A percentile compares a stretch with the other conserved stretches of the same genome.
These are phyloP conservation scores for Amanita molliuscula DNA, from an alignment of 768 basidiomycete genomes.

Conservation along the genomic window DNA sequence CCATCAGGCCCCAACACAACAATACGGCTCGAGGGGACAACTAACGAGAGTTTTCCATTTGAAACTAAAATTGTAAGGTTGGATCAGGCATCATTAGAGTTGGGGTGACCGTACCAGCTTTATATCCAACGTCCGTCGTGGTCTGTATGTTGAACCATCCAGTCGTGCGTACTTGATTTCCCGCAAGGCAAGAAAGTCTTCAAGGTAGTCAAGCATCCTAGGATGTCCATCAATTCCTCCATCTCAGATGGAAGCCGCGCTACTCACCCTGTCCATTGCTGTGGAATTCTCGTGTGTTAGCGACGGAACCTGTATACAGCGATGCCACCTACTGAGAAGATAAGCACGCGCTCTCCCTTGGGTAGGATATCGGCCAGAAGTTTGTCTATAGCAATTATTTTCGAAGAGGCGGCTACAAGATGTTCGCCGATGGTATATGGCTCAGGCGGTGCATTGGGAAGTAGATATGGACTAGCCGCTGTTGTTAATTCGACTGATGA, in stretches of 20 bases:
- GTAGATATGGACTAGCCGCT: constrained; percentile 36
- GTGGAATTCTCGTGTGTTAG: constrained; percentile 1
- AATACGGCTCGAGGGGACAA: background rate
- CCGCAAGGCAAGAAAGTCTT: constrained; percentile 57
- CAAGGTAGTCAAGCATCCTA: constrained; percentile 60
- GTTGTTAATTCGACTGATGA: background rate
- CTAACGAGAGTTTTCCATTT: constrained; percentile 47
- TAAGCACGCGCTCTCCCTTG: constrained; percentile 51
- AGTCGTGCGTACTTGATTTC: constrained; percentile 48
- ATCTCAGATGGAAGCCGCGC: background rate
- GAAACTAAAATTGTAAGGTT: constrained; percentile 30
- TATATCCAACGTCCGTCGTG: constrained; percentile 48
- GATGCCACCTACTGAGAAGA: constrained; percentile 47
- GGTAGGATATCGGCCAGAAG: constrained; percentile 44
- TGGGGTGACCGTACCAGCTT: constrained; percentile 29
- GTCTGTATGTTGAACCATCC: constrained; percentile 43
- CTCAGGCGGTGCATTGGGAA: constrained; percentile 36
- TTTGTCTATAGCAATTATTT: constrained; percentile 49
- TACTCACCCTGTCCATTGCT: constrained; percentile 42
- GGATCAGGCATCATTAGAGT: background rate
- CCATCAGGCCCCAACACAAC: background rate
- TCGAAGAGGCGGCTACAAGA: constrained; percentile 44
- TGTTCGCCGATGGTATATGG: constrained; percentile 46
- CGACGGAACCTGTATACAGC: background rate
- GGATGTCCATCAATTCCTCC: background rate